Conservation (phyloP, 257 asterid genomes). For the Vinca minor region DNA sequence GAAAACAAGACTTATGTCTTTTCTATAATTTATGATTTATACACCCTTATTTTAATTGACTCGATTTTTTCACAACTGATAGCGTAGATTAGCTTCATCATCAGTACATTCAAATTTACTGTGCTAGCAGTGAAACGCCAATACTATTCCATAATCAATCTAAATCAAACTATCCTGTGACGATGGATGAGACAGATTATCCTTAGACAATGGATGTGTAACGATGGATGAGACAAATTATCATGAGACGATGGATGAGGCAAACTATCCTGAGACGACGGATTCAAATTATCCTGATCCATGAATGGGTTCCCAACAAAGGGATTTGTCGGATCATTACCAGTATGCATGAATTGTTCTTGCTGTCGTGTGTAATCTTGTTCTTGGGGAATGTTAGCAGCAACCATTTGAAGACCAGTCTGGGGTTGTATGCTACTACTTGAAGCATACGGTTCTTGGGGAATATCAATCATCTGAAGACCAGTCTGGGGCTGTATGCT, state of each 20-base stretch:
- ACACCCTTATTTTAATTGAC: too few species aligned
- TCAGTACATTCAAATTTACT: not conserved
- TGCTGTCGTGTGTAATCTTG: constrained; percentile 14
- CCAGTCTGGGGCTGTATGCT: constrained; percentile 11
- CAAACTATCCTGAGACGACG: constrained; percentile 22
- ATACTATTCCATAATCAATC: constrained; percentile 5
- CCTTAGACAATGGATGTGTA: too few species aligned
- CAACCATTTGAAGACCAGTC: constrained; percentile 25
- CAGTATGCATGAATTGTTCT: constrained; percentile 15
- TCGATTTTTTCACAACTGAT: too few species aligned
- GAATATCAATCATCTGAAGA: constrained; percentile 23
- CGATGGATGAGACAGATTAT: constrained; percentile 24
- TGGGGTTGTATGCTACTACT: constrained; percentile 15
- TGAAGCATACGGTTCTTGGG: constrained; percentile 5
- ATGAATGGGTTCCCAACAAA: constrained; percentile 51
- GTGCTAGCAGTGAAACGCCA: not conserved
- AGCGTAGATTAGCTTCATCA: too few species aligned
- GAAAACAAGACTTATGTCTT: too few species aligned
- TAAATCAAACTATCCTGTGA: constrained; percentile 29
- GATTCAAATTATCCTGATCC: constrained; percentile 24
- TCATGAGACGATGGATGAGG: constrained; percentile 25
- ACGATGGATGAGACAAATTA: constrained; percentile 24
- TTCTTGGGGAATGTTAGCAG: constrained; percentile 9
- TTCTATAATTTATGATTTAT: too few species aligned
- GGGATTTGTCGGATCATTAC: constrained; percentile 21